Base-by-base conservation (phyloP, 129 eudicot genomes). In the Centella asiatica region DNA sequence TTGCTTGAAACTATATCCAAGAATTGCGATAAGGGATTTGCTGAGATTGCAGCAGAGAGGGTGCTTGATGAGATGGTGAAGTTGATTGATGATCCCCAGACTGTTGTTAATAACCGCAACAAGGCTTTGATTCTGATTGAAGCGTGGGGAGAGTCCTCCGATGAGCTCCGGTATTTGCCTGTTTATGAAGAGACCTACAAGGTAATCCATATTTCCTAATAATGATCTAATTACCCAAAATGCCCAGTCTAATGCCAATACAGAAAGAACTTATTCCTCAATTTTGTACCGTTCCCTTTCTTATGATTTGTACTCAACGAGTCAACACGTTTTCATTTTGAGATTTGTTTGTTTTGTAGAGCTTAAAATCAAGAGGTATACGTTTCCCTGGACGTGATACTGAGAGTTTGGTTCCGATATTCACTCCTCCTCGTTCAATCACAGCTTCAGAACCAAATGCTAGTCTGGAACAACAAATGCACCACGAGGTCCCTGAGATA, bases 21-120 rank as follows among this genome's bases (percentile, higher is more conserved):
- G 81, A 93, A 93, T 78, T 93, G 95, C 23, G 99, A 93, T 64
- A 93, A 85, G 79, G 99, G 92, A 5, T 93, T 93, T 75, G 78
- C 99, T 1, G 99, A 92, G 65, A 85, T 92, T 52, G 99, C 96
- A 20, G 94, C 92, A 2, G 96, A 92, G 82, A 85, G 96, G 82
- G 86, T 92, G 42, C 88, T 92, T 68, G 99, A 92, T 73, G 99
- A 92, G 73, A 87, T 92, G 96, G 95, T 92, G 68, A 92, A 87
- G 84, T 28, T 92, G 75, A 84, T 92, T 70, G 99, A 92, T 82
- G 99, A 92, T 61, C 99, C 99, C 5, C 90, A 80, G 71, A 87
- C 99, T 28, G 88, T 93, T 64, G 86, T 87, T 29, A 84, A 84
- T 62, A 93, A 93, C 55, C 83, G 99, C 34, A 87, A 93, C 65